Conservation (phyloP, 2,329 filamentous ascomycete genomes). For the Parascedosporium putredinis region DNA sequence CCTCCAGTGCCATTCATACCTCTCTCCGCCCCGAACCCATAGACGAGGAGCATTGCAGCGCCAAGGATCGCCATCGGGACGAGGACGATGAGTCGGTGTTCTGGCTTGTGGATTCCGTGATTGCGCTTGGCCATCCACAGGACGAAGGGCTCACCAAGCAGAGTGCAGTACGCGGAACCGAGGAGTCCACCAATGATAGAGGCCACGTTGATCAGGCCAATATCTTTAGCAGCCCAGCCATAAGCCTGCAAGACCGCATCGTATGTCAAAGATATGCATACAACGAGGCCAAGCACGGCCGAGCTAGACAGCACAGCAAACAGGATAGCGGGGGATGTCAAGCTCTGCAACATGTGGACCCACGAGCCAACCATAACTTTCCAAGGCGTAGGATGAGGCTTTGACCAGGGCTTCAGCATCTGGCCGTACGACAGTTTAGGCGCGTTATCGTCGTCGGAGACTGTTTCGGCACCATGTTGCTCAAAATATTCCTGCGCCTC, state of each 20-base stretch:
- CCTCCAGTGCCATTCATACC: background rate
- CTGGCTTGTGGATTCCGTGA: slow-evolving; percentile 14
- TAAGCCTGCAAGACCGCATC: slow-evolving; percentile 23
- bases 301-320: slow-evolving; percentile 26
- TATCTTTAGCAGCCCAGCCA: slow-evolving; percentile 19
- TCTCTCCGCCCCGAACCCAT: slow-evolving; percentile 10
- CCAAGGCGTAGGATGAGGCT: background rate
- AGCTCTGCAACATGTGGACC: slow-evolving; percentile 12
- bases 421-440: background rate
- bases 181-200: slow-evolving; percentile 32
- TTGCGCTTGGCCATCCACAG: slow-evolving; percentile 14
- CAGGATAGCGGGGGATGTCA: slow-evolving; percentile 25
- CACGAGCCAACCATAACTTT: background rate
- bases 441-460: background rate
- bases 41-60: slow-evolving; percentile 13
- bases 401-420: background rate
- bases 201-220: slow-evolving; percentile 36
- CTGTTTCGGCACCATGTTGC: background rate
- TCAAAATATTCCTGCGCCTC: slow-evolving; percentile 19
- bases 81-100: slow-evolving; percentile 14
- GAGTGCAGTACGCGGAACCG: slow-evolving; percentile 16
- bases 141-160: slow-evolving; percentile 13
- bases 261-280: slow-evolving; percentile 28
- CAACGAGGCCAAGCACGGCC: slow-evolving; percentile 24
- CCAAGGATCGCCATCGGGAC: slow-evolving; percentile 12